Base-by-base conservation (phyloP, 306 rosid species). In the Lotus japonicus region DNA sequence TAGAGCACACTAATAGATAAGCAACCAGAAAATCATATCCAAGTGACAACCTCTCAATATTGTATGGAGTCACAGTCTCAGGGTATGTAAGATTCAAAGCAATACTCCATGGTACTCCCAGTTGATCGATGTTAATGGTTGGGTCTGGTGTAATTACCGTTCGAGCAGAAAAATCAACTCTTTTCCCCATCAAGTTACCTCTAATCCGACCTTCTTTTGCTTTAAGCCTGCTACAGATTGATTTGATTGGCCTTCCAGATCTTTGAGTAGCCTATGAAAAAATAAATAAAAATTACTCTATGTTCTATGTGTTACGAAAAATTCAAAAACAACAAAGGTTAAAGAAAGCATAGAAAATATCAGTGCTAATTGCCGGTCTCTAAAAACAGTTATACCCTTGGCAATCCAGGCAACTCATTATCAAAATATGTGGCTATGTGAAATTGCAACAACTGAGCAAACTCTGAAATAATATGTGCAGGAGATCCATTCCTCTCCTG, bases 201-300 rank as follows among this genome's bases (percentile, higher is more conserved):
- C 99, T 94, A 50, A 94, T 94, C 35, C 99, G 92, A n/a, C 99
- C 99, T 82, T 94, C 99, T 74, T 94, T 94, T 11, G 99, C 99
- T 85, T 94, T 94, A 21, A 94, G 97, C 85, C 99, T 94, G 79
- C 99, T 94, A 72, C 99, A 94, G 42, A 94, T 94, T 31, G 99
- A 94, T 79, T 94, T 94, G 36, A 94, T 94, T 26, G 99, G 99
- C 71, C 99, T 87, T 69, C 99, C 99, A 2, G 99, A 94, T 80
- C 99, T 87, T 74, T 94, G 99, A 19, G 97, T 90, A 43, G 97
- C 99, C 99, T 94, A 80, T 42, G 73, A 41, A 72, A 48, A 42
- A 49, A 67, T 35, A 53, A 44, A 72, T 28, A 3, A 13, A 12
- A 66, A 35, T 21, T 33, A 64, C 62, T 52, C 36, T 31, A 5